Percentiles rank a stretch among this genome's conserved stretches.
Conservation (phyloP, 2,329 filamentous ascomycete species). For the Colletotrichum cuscutae region DNA sequence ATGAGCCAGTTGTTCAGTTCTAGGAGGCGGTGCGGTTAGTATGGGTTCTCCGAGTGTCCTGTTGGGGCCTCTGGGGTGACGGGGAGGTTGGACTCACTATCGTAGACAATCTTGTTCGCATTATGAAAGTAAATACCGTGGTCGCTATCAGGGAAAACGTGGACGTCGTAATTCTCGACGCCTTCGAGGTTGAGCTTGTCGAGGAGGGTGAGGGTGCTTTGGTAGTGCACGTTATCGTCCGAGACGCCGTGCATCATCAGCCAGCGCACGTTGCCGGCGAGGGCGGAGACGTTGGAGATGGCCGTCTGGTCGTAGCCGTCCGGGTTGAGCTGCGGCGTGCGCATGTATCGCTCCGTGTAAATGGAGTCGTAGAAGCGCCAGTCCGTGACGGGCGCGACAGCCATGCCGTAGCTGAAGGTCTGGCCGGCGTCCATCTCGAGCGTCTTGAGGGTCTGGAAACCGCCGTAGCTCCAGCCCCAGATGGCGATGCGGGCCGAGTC, state of each 20-base stretch:
- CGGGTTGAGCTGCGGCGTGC: constrained; percentile 85
- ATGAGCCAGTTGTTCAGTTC: constrained; percentile 90
- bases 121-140: constrained; percentile 96
- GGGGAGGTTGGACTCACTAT: constrained; percentile 70
- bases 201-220: constrained; percentile 88
- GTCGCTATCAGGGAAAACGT: constrained; percentile 96
- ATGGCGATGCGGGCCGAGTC: constrained; percentile 87
- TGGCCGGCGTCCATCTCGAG: constrained; percentile 89
- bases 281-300: constrained; percentile 78
- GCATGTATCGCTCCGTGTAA: constrained; percentile 98
- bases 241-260: constrained; percentile 95
- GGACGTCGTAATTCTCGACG: constrained; percentile 94
- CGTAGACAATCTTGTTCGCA: constrained; percentile 89
- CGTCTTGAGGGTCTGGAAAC: constrained; percentile 94
- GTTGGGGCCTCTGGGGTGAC: too few relatives aligned
- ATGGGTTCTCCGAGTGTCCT: too few relatives aligned
- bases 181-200: constrained; percentile 85
- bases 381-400: constrained; percentile 97
- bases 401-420: constrained; percentile 97
- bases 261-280: constrained; percentile 84
- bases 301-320: constrained; percentile 80
- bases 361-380: constrained; percentile 96
- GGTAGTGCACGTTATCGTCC: constrained; percentile 97
- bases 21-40: constrained; percentile 44
- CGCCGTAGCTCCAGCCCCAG: constrained; percentile 99